Percentiles rank a stretch among this genome's conserved stretches.
These are phyloP conservation scores for Metschnikowia matae DNA, from an alignment of 805 yeast species.

Conservation along the genomic window DNA sequence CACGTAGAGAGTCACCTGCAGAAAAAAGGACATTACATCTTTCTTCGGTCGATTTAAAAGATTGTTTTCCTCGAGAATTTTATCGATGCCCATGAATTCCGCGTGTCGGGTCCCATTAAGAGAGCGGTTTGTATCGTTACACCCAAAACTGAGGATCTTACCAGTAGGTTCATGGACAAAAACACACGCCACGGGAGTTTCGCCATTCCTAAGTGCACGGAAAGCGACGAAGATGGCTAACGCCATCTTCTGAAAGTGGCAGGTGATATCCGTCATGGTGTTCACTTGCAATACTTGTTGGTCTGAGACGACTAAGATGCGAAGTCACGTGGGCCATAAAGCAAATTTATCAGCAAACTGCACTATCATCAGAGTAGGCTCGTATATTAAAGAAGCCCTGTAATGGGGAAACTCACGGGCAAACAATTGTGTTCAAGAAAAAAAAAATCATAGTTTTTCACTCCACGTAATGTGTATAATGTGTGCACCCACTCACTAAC, in stretches of 20 bases:
- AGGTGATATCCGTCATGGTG: constrained; percentile 7
- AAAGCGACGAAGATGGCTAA: constrained; percentile 55
- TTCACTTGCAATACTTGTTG: not conserved
- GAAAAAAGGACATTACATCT: constrained; percentile 36
- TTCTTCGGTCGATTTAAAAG: constrained; percentile 6
- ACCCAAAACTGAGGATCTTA: constrained; percentile 66
- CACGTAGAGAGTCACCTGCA: constrained; percentile 70
- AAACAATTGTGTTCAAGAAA: not conserved
- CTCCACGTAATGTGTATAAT: not conserved
- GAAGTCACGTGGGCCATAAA: constrained; percentile 2
- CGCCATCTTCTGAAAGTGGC: constrained; percentile 43
- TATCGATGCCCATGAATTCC: constrained; percentile 76
- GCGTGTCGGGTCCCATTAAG: constrained; percentile 90
- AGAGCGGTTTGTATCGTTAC: constrained; percentile 81
- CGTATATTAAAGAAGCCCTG: not conserved
- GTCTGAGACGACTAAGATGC: constrained; percentile 1
- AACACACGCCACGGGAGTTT: constrained; percentile 84
- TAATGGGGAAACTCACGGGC: too few species aligned
- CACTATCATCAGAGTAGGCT: not conserved
- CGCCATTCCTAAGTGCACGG: constrained; percentile 59
- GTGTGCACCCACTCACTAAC: not conserved
- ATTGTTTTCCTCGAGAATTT: constrained; percentile 15
- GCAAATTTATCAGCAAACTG: too few species aligned
- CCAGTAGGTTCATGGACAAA: constrained; percentile 35
- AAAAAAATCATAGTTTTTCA: not conserved